Evolutionary conservation across 441 rosid species (phyloP).

Genomic region (Gossypium trilobum): DNA sequence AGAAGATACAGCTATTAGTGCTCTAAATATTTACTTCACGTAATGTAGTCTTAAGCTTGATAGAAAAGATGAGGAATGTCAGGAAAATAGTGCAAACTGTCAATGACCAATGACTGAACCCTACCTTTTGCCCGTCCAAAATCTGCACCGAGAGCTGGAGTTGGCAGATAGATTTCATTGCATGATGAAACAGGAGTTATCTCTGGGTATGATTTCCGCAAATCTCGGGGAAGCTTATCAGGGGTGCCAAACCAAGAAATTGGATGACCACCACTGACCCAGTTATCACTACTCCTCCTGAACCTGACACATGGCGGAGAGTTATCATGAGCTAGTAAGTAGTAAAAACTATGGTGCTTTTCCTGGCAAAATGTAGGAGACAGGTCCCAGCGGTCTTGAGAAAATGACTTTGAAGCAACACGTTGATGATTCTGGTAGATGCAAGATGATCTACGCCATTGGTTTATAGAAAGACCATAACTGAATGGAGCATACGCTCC

Average conservation of each 20-base stretch:
- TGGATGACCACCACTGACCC: conserved; percentile 40
- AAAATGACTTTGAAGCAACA: conserved; percentile 33
- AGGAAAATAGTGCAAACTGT: background rate
- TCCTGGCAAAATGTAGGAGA: conserved; percentile 45
- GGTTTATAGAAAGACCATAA: conserved; percentile 30
- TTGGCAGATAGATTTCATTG: conserved; percentile 22
- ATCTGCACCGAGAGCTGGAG: conserved; percentile 28
- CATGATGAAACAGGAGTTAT: conserved; percentile 31
- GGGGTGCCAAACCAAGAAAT: conserved; percentile 29
- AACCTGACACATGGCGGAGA: conserved; percentile 33
- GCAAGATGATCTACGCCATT: conserved; percentile 47
- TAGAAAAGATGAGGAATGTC: background rate
- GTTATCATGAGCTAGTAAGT: conserved; percentile 41
- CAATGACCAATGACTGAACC: background rate
- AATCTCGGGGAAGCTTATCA: conserved; percentile 30
- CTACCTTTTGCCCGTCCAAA: conserved; percentile 41
- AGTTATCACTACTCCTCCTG: conserved; percentile 35
- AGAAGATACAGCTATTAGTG: background rate
- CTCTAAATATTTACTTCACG: background rate
- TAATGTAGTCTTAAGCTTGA: background rate
- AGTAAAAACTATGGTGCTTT: conserved; percentile 60
- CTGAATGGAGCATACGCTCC: conserved; percentile 22
- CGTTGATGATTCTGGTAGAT: conserved; percentile 38
- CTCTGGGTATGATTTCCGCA: conserved; percentile 42
- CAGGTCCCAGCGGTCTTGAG: conserved; percentile 37